These are phyloP conservation scores for Mallotus nudiflorus DNA, from an alignment of 345 rosid genomes.

Conservation along the genomic window DNA sequence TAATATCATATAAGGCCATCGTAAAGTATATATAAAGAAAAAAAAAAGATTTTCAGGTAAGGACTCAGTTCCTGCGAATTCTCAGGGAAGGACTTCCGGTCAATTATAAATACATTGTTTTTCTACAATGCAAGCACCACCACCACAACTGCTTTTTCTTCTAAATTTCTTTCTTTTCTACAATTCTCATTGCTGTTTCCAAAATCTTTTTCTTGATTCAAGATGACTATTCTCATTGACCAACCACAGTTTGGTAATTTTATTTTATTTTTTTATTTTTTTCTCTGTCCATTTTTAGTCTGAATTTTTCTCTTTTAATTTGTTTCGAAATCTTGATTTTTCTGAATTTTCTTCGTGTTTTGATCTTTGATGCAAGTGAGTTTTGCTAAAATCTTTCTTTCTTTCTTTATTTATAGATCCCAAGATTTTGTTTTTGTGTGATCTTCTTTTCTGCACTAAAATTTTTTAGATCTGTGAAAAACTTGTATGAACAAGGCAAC, in stretches of 20 bases:
- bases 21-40: neutral
- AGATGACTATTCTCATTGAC: constrained; percentile 51
- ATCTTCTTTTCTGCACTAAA: neutral
- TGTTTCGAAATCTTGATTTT: neutral
- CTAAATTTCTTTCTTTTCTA: neutral
- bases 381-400: neutral
- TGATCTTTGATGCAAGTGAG: no score
- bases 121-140: neutral
- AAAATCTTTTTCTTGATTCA: constrained; percentile 3
- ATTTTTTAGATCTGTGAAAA: neutral
- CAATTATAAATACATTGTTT: constrained; percentile 44
- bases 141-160: neutral
- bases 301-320: no score
- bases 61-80: constrained; percentile 45
- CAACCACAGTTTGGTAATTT: constrained; percentile 45
- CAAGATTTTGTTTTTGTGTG: neutral
- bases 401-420: neutral
- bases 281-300: no score
- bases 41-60: constrained; percentile 33
- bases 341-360: neutral
- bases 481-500: neutral
- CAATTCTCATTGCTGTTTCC: neutral
- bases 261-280: no score
- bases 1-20: neutral
- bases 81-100: constrained; percentile 53